Conservation (phyloP, 192 early-diverging fungal species). For the Entomortierella beljakovae region DNA sequence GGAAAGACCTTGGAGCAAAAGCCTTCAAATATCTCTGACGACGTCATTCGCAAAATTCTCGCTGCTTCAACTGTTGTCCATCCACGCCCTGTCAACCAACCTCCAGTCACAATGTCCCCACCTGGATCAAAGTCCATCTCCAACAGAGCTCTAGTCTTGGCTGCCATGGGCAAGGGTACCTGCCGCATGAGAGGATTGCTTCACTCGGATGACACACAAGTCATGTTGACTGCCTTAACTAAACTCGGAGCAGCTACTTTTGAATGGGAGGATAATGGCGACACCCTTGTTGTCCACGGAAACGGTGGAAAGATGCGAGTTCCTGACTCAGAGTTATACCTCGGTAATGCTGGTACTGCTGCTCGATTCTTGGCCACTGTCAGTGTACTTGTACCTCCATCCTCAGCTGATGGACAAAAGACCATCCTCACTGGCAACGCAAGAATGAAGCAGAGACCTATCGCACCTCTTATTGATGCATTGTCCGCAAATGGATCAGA, state of each 20-base stretch:
- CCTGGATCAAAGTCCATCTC: conserved; percentile 98
- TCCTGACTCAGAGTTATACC: conserved; percentile 84
- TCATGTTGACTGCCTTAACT: conserved; percentile 93
- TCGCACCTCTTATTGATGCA: conserved; percentile 89
- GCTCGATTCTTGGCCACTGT: conserved; percentile 94
- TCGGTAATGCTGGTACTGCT: conserved; percentile 98
- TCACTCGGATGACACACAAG: conserved; percentile 98
- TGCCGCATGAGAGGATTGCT: conserved; percentile 88
- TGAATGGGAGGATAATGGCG: conserved; percentile 93
- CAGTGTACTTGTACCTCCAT: conserved; percentile 75
- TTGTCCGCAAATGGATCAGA: conserved; percentile 83
- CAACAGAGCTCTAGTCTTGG: conserved; percentile 93
- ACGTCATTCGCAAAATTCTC: conserved; percentile 85
- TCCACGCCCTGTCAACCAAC: conserved; percentile 51
- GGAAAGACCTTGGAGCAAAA: conserved; percentile 87
- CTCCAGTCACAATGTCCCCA: conserved; percentile 72
- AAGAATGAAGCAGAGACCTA: conserved; percentile 97
- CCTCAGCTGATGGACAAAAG: conserved; percentile 32
- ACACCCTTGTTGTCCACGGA: conserved; percentile 86
- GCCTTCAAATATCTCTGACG: conserved; percentile 87
- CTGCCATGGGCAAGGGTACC: conserved; percentile 85
- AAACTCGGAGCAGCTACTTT: conserved; percentile 88
- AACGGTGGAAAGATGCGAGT: conserved; percentile 81
- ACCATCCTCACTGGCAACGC: conserved; percentile 93
- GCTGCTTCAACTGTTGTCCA: conserved; percentile 78